These are phyloP conservation scores for Talaromyces atroroseus DNA, from an alignment of 2,329 filamentous ascomycete species.

Conservation along the genomic window DNA sequence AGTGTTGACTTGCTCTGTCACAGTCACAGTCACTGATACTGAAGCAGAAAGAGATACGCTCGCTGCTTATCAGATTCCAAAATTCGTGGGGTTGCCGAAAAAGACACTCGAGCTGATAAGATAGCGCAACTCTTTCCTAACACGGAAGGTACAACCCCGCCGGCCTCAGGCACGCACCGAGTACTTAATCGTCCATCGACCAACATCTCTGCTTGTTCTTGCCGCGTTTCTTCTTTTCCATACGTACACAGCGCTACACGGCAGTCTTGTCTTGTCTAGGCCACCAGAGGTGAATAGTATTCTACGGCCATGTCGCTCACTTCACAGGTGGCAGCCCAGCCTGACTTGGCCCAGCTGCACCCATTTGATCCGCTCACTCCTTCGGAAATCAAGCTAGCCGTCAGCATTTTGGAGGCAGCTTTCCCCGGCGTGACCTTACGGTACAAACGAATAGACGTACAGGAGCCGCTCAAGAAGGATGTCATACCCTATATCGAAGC, in stretches of 20 bases:
- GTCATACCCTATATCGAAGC: slow-evolving; percentile 58
- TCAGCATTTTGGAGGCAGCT: slow-evolving; percentile 31
- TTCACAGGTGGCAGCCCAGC: slow-evolving; percentile 6
- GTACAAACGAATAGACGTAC: slow-evolving; percentile 63
- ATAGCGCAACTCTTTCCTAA: slow-evolving; percentile 12
- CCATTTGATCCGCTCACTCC: slow-evolving; percentile 39
- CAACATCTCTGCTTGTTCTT: background rate
- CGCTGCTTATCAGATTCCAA: background rate
- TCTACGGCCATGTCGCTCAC: slow-evolving; percentile 1
- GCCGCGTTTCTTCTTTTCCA: background rate
- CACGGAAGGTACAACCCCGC: slow-evolving; percentile 4
- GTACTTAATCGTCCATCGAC: background rate
- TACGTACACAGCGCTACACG: background rate
- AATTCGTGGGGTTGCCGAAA: background rate
- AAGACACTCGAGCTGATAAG: slow-evolving; percentile 2
- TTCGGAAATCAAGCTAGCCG: slow-evolving; percentile 36
- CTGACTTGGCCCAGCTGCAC: slow-evolving; percentile 25
- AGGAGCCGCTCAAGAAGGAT: slow-evolving; percentile 59
- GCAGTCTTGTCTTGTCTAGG: background rate
- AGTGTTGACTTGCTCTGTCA: background rate
- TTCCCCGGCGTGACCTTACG: slow-evolving; percentile 34
- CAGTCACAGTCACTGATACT: too few relatives aligned
- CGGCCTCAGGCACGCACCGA: slow-evolving; percentile 3
- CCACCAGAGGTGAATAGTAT: background rate
- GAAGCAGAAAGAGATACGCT: slow-evolving; percentile 6